Conservation (phyloP, 2,329 filamentous ascomycete species). For the Phialophora macrospora region DNA sequence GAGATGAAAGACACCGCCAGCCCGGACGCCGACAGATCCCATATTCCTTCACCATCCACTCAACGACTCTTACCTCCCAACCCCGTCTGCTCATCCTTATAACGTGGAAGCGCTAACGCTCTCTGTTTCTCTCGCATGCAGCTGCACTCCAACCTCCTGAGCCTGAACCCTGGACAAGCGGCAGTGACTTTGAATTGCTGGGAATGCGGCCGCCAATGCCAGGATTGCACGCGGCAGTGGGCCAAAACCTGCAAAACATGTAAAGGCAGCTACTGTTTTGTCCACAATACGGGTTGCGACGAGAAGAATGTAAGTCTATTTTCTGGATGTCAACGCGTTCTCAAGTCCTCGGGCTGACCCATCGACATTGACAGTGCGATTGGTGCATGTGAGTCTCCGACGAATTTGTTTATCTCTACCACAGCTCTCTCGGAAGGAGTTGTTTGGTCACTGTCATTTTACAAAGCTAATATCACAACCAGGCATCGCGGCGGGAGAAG, state of each 20-base stretch:
- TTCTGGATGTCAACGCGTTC: constrained; percentile 4
- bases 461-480: not conserved
- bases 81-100: not conserved
- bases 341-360: constrained; percentile 3
- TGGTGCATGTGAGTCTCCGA: constrained; percentile 33
- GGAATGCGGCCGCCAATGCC: constrained; percentile 78
- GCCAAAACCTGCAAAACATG: constrained; percentile 75
- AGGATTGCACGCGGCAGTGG: constrained; percentile 72
- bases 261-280: constrained; percentile 77
- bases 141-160: constrained; percentile 18
- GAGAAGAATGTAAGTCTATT: constrained; percentile 54
- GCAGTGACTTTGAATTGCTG: constrained; percentile 75
- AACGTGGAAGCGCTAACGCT: constrained; percentile 10
- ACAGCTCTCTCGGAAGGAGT: not conserved
- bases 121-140: constrained; percentile 16
- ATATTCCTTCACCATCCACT: not conserved
- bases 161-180: constrained; percentile 36
- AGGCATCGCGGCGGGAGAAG: constrained; percentile 33
- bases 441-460: not conserved
- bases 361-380: constrained; percentile 32
- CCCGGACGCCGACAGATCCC: constrained; percentile 10
- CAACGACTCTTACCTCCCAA: too few species aligned
- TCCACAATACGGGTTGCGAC: constrained; percentile 82
- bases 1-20: constrained; percentile 11
- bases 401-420: not conserved